Conservation (phyloP, 2,329 filamentous ascomycete genomes). For the Boeremia lycopersici region DNA sequence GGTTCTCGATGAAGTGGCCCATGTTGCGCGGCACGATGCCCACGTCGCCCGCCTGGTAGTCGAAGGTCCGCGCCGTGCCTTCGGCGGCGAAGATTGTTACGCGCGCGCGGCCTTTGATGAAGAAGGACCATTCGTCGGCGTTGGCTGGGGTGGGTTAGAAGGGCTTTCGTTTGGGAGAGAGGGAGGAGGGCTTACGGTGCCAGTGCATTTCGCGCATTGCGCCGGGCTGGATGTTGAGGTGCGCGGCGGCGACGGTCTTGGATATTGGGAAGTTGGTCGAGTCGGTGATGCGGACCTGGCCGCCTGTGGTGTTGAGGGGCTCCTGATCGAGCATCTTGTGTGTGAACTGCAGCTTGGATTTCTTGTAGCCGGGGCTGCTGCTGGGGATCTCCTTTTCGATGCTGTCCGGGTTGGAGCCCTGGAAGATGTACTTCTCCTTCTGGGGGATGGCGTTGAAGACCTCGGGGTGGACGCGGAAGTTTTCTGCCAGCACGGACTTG, state of each 20-base stretch:
- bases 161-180: too few species aligned
- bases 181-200: constrained; percentile 58
- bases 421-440: constrained; percentile 77
- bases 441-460: constrained; percentile 72
- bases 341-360: constrained; percentile 71
- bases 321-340: constrained; percentile 74
- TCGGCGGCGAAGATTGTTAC: constrained; percentile 76
- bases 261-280: constrained; percentile 78
- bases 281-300: constrained; percentile 75
- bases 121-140: constrained; percentile 82
- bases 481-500: constrained; percentile 73
- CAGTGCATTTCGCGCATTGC: constrained; percentile 82
- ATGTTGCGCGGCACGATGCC: constrained; percentile 78
- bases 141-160: constrained; percentile 45
- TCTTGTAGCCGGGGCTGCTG: constrained; percentile 63
- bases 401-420: constrained; percentile 67
- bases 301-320: constrained; percentile 69
- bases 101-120: constrained; percentile 72
- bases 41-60: constrained; percentile 76
- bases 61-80: constrained; percentile 73
- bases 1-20: constrained; percentile 83
- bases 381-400: constrained; percentile 70
- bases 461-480: constrained; percentile 74
- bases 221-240: constrained; percentile 73
- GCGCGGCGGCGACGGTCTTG: constrained; percentile 73